Evolutionary conservation across 345 rosid species (phyloP).

Genomic region (Eucalyptus curtisii): DNA sequence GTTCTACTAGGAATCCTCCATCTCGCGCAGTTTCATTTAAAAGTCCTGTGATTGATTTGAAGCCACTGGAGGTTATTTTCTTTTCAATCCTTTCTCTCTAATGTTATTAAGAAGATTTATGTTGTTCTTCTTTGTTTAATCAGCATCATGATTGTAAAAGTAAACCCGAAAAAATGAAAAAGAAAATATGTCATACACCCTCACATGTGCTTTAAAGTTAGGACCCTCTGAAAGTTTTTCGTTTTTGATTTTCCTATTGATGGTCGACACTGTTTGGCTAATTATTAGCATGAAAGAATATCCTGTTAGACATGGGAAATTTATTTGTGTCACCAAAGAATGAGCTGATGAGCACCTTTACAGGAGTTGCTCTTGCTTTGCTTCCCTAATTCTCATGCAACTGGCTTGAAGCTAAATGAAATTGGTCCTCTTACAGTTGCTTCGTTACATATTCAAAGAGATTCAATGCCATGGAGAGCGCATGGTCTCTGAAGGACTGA

Average conservation of each 20-base stretch:
- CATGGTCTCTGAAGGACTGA: conserved; percentile 59
- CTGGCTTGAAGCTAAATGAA: background rate
- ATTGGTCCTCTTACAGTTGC: conserved; percentile 33
- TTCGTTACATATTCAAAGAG: conserved; percentile 48
- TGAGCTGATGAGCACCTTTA: background rate
- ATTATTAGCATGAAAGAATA: background rate
- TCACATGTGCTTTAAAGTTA: background rate
- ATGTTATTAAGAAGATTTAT: background rate
- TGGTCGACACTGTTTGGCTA: background rate
- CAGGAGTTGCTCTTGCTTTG: background rate
- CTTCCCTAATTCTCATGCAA: background rate
- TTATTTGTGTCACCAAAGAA: background rate
- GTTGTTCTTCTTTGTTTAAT: background rate
- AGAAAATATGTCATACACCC: background rate
- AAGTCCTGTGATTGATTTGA: conserved; percentile 45
- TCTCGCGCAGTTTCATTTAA: conserved; percentile 41
- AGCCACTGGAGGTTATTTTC: conserved; percentile 59
- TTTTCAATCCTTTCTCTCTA: background rate
- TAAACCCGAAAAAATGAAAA: background rate
- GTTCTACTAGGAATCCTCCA: conserved; percentile 36
- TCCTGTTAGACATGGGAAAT: background rate
- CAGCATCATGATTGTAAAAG: background rate
- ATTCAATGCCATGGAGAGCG: conserved; percentile 47
- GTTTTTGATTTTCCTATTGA: background rate
- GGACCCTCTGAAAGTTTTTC: background rate